Conservation (phyloP, 1,139 yeast species). For the Cylindricascospora bacillispora region DNA sequence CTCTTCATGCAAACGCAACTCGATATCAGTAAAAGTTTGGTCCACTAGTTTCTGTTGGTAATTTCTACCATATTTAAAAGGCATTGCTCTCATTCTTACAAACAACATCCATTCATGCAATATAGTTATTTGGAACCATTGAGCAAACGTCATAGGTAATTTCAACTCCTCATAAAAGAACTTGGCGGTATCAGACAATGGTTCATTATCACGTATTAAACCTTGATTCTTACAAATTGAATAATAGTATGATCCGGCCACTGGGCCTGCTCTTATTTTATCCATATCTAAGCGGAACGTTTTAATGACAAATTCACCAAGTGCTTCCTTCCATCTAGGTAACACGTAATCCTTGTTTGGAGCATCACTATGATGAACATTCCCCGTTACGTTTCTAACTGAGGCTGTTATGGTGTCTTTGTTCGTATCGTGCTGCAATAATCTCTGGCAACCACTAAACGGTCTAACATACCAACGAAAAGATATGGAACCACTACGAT, state of each 20-base stretch:
- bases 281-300: constrained; percentile 79
- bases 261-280: constrained; percentile 80
- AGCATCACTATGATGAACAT: too few species aligned
- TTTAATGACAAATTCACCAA: constrained; percentile 63
- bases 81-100: constrained; percentile 93
- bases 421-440: too few species aligned
- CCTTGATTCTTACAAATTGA: constrained; percentile 83
- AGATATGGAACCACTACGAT: too few species aligned
- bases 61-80: constrained; percentile 73
- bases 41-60: constrained; percentile 90
- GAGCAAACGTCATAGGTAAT: constrained; percentile 77
- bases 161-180: constrained; percentile 71
- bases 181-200: constrained; percentile 47
- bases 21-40: constrained; percentile 81
- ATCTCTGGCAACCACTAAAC: too few species aligned
- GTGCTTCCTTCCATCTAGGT: constrained; percentile 54
- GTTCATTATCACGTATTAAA: constrained; percentile 59
- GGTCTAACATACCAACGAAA: too few species aligned
- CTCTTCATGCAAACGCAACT: constrained; percentile 70
- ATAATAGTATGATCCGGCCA: constrained; percentile 81
- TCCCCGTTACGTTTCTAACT: too few species aligned
- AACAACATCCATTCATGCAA: constrained; percentile 89
- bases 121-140: constrained; percentile 87
- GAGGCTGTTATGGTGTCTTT: too few species aligned
- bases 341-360: constrained; percentile 41